Conservation (phyloP, 257 asterid species). For the Anisodus acutangulus region DNA sequence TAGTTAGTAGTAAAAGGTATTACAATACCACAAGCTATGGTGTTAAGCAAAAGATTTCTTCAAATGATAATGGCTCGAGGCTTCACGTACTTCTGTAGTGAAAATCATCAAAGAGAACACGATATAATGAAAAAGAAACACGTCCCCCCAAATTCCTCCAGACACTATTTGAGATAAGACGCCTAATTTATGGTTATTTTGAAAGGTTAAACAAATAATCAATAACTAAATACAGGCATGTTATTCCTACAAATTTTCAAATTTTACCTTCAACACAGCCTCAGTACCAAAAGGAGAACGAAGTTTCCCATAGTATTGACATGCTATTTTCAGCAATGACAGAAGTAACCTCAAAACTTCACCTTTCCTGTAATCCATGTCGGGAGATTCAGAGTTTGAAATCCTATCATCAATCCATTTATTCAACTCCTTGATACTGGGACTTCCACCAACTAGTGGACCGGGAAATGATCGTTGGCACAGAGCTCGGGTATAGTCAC, state of each 20-base stretch:
- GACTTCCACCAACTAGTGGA: slow-evolving; percentile 87
- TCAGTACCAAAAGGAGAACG: slow-evolving; percentile 93
- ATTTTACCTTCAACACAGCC: slow-evolving; percentile 58
- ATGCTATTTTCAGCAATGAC: slow-evolving; percentile 78
- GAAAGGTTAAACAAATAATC: slow-evolving; percentile 17
- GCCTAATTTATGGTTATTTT: not conserved
- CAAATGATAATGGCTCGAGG: slow-evolving; percentile 17
- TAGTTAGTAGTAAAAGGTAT: slow-evolving; percentile 15
- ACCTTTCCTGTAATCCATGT: slow-evolving; percentile 60
- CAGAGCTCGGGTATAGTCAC: slow-evolving; percentile 69
- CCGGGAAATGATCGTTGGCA: slow-evolving; percentile 78
- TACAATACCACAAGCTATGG: not conserved
- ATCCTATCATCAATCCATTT: slow-evolving; percentile 94
- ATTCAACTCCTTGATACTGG: slow-evolving; percentile 74
- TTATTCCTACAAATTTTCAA: slow-evolving; percentile 4
- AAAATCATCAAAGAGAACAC: slow-evolving; percentile 22
- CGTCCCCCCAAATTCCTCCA: not conserved
- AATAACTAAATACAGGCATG: not conserved
- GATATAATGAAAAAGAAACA: not conserved
- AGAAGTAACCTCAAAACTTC: slow-evolving; percentile 78
- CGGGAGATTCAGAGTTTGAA: slow-evolving; percentile 51
- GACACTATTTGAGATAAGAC: not conserved
- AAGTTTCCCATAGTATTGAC: slow-evolving; percentile 87
- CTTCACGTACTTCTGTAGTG: not conserved
- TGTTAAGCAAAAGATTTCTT: slow-evolving; percentile 15